Base-by-base conservation (phyloP, 2,329 filamentous ascomycete species). In the Aspergillus vadensis region DNA sequence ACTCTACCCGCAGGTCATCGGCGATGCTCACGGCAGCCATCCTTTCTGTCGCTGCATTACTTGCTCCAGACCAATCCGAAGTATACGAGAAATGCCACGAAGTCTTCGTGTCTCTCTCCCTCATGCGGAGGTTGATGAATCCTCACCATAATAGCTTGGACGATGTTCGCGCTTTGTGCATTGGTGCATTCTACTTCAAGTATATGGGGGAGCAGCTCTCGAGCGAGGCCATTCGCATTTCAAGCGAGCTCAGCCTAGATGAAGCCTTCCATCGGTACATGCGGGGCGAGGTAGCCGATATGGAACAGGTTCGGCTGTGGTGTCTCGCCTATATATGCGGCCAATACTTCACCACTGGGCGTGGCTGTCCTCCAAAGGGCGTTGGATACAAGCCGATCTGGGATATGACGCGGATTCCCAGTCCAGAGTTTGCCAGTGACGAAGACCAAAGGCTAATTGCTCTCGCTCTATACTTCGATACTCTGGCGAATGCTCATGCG, bases 281-380 rank as follows among this genome's bases (percentile, higher is more conserved):
- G 32, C 67, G 64, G 2, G 74, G 80, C 43, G 73, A 79, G 47
- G 73, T 30, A 8, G 38, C 25, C 3, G 43, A 39, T 8, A 55
- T 78, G 43, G 82, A 85, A 52, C 79, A 78, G 23, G 76, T 83
- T 5, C 74, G 83, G 3, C 69, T 86, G 12, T 86, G 83, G 83
- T 86, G 84, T 66, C 70, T 84, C 10, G 67, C 84, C 0, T 86
- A 86, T 65, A 82, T 85, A 0, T 86, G 83, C 65, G 85, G 86
- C 65, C 84, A 85, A 59, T 85, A 86, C 66, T 81, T 86, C 27
- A 82, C 81, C 1, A 85, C 83, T 5, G 68, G 84, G 0, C 85
- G 85, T 52, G 81, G 82, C 0, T 74, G 84, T 0, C 80, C 81
- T 1, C 79, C 81, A 0, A 78, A 83, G 12, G 79, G 84, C 0